phyloP scores from a whole-genome alignment of 345 rosid species.

The Isatis tinctoria region DNA sequence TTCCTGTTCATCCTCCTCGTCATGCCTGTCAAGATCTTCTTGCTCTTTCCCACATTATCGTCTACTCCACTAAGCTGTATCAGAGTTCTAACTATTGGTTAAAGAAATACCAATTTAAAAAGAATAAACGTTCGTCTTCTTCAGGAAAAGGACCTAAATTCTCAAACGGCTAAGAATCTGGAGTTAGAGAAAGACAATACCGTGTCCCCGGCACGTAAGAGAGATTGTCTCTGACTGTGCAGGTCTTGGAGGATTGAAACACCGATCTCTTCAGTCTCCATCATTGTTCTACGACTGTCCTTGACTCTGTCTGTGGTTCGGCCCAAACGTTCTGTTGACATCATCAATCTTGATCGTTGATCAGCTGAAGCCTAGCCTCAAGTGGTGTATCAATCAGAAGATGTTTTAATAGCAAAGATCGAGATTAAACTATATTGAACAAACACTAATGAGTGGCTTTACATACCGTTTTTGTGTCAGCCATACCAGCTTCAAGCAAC shows the following conservation, averaged over 20 bases:
- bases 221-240: slow-evolving; percentile 86
- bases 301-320: slow-evolving; percentile 65
- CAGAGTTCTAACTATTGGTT: not conserved
- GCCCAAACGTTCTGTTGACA: slow-evolving; percentile 70
- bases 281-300: slow-evolving; percentile 89
- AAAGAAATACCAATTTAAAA: not conserved
- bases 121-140: not conserved
- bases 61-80: slow-evolving; percentile 90
- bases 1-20: slow-evolving; percentile 81
- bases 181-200: slow-evolving; percentile 31
- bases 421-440: not conserved
- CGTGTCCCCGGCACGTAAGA: slow-evolving; percentile 65
- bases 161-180: not conserved
- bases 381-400: not conserved
- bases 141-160: not conserved
- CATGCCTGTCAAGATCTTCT: slow-evolving; percentile 68
- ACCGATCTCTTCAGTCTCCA: slow-evolving; percentile 97
- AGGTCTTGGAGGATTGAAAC: slow-evolving; percentile 95
- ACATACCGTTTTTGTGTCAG: slow-evolving; percentile 59
- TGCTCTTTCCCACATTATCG: slow-evolving; percentile 80
- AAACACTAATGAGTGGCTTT: not conserved
- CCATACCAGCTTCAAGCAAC: slow-evolving; percentile 73
- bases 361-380: slow-evolving; percentile 73
- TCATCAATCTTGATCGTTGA: slow-evolving; percentile 82
- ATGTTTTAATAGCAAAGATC: not conserved